These are phyloP conservation scores for Boletus insuetus DNA, from an alignment of 768 basidiomycete genomes.

Conservation along the genomic window DNA sequence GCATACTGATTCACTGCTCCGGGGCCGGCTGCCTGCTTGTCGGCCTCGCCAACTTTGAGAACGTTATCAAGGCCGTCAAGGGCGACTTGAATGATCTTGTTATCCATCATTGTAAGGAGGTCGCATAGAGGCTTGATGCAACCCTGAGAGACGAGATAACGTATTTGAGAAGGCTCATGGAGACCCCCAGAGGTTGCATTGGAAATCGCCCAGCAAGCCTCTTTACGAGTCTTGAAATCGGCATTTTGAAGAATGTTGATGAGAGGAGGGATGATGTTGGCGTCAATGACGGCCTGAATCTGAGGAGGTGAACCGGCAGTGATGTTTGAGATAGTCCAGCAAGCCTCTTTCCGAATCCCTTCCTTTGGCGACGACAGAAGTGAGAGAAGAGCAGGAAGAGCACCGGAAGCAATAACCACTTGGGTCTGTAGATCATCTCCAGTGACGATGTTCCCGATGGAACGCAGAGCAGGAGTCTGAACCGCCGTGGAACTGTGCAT, in stretches of 20 bases:
- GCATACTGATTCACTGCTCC: slow-evolving; percentile 92
- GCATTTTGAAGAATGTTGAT: slow-evolving; percentile 98
- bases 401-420: slow-evolving; percentile 97
- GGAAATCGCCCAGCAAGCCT: slow-evolving; percentile 99
- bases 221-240: slow-evolving; percentile 99
- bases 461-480: slow-evolving; percentile 96
- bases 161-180: slow-evolving; percentile 94
- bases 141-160: slow-evolving; percentile 95
- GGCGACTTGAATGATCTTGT: slow-evolving; percentile 99
- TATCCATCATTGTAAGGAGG: slow-evolving; percentile 96
- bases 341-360: slow-evolving; percentile 98
- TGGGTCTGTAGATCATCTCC: slow-evolving; percentile 99
- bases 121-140: slow-evolving; percentile 99
- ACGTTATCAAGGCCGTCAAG: slow-evolving; percentile 98
- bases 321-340: slow-evolving; percentile 99
- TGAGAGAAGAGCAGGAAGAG: slow-evolving; percentile 90
- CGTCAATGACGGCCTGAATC: slow-evolving; percentile 96
- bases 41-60: slow-evolving; percentile 94
- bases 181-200: slow-evolving; percentile 98
- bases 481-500: slow-evolving; percentile 95
- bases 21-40: slow-evolving; percentile 79
- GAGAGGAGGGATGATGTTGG: slow-evolving; percentile 95
- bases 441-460: slow-evolving; percentile 98
- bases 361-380: slow-evolving; percentile 96
- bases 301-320: slow-evolving; percentile 96